Evolutionary conservation across 106 monocot genomes (phyloP).

Genomic region (Dendrobium officinale): DNA sequence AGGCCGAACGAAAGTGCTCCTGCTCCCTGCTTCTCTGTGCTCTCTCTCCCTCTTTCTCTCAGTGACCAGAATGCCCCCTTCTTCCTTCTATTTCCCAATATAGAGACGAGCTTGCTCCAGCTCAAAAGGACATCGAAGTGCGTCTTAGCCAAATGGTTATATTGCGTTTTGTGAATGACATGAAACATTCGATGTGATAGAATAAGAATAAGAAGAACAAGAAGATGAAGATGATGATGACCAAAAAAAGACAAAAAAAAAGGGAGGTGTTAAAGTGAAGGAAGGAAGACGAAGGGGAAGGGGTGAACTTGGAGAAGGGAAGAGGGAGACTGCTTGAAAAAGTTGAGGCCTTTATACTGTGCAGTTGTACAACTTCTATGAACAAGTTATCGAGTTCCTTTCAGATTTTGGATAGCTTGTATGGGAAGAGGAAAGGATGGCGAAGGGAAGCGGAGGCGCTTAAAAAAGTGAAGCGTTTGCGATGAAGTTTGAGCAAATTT

Average conservation of each 20-base stretch:
- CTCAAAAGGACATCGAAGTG: conserved; percentile 5
- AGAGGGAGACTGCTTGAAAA: neutral
- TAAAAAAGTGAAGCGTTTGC: conserved; percentile 8
- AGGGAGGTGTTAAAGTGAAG: neutral
- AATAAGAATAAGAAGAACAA: neutral
- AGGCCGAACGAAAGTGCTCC: conserved; percentile 22
- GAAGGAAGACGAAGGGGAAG: conserved; percentile 6
- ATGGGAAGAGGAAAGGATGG: neutral
- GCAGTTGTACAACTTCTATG: neutral
- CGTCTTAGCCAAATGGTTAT: neutral
- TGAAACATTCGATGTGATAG: neutral
- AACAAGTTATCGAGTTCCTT: neutral
- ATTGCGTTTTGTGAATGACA: neutral
- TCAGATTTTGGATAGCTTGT: neutral
- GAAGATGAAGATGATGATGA: neutral
- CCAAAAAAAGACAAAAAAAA: neutral
- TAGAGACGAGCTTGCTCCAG: conserved; percentile 3
- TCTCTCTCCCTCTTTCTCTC: neutral
- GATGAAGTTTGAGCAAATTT: neutral
- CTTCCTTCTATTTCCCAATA: conserved; percentile 6
- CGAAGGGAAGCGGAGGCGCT: neutral
- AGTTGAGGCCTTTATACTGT: neutral
- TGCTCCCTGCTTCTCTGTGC: neutral
- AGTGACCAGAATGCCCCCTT: conserved; percentile 15
- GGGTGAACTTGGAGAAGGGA: neutral